Conservation (phyloP, 108 stramenopile genomes). For the Skeletonema costatum region DNA sequence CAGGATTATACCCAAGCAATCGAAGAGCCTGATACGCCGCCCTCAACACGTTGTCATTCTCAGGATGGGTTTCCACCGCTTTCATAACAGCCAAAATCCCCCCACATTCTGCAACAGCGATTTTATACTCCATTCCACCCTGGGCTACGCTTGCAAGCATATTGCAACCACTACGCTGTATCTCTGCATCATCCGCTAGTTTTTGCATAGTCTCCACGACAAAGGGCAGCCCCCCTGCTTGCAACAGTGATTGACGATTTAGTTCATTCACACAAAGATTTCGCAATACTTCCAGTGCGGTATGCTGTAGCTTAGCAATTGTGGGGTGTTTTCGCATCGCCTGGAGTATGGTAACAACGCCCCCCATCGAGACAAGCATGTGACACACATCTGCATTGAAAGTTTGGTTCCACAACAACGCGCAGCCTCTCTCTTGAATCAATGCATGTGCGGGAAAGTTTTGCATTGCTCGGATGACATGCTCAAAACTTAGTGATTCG, state of each 20-base stretch:
- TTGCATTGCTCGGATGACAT: conserved; percentile 37
- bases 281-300: conserved; percentile 47
- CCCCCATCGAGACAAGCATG: conserved; percentile 43
- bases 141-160: conserved; percentile 33
- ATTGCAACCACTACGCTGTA: conserved; percentile 31
- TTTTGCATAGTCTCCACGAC: conserved; percentile 28
- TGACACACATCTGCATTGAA: conserved; percentile 48
- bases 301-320: conserved; percentile 23
- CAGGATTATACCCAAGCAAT: conserved; percentile 39
- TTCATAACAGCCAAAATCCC: conserved; percentile 52
- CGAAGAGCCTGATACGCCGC: conserved; percentile 46
- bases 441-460: conserved; percentile 32
- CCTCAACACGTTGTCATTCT: conserved; percentile 39
- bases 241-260: conserved; percentile 32
- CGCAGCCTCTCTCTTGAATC: conserved; percentile 52
- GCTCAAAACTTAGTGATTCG: conserved; percentile 31
- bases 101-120: conserved; percentile 39
- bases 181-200: conserved; percentile 27
- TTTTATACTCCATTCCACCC: conserved; percentile 47
- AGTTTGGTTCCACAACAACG: conserved; percentile 54
- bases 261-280: conserved; percentile 31
- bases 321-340: conserved; percentile 54
- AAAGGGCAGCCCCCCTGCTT: conserved; percentile 24
- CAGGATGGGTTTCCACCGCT: conserved; percentile 48
- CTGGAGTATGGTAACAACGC: conserved; percentile 41